These are phyloP conservation scores for Emmonsia crescens DNA, from an alignment of 2,329 filamentous ascomycete species.

Conservation along the genomic window DNA sequence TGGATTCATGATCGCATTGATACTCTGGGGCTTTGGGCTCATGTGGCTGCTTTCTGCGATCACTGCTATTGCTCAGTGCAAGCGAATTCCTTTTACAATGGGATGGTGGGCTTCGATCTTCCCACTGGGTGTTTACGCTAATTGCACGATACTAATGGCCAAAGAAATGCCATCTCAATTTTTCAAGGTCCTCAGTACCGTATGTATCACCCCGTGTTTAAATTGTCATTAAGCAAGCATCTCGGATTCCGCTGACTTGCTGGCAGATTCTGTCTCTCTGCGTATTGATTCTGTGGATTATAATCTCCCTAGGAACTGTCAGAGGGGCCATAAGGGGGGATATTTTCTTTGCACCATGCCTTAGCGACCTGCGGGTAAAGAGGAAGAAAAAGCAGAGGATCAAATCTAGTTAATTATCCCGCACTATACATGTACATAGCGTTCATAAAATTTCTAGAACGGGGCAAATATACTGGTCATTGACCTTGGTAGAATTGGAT, in stretches of 20 bases:
- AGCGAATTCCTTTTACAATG: conserved; percentile 49
- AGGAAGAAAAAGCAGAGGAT: neutral
- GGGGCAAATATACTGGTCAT: neutral
- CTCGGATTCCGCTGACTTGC: neutral
- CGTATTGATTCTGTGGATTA: conserved; percentile 46
- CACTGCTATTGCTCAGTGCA: conserved; percentile 24
- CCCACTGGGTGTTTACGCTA: conserved; percentile 47
- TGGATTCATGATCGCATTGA: conserved; percentile 27
- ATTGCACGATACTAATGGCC: conserved; percentile 34
- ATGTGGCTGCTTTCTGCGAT: conserved; percentile 33
- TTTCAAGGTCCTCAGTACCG: conserved; percentile 46
- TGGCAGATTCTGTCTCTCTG: conserved; percentile 38
- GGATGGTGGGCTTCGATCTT: conserved; percentile 55
- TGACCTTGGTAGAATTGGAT: neutral
- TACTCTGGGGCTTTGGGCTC: conserved; percentile 31
- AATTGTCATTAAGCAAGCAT: neutral
- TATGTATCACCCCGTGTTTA: conserved; percentile 14
- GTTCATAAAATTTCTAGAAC: neutral
- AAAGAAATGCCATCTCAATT: conserved; percentile 44
- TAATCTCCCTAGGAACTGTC: conserved; percentile 42
- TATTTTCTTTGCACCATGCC: conserved; percentile 46
- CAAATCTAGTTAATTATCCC: neutral
- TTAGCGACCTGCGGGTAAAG: conserved; percentile 17
- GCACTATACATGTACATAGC: neutral
- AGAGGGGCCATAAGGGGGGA: conserved; percentile 39